Evolutionary conservation across 2,329 filamentous ascomycete genomes (phyloP), one percentile per base, ranked within the genome.

Genomic region (Monilinia polystroma): DNA sequence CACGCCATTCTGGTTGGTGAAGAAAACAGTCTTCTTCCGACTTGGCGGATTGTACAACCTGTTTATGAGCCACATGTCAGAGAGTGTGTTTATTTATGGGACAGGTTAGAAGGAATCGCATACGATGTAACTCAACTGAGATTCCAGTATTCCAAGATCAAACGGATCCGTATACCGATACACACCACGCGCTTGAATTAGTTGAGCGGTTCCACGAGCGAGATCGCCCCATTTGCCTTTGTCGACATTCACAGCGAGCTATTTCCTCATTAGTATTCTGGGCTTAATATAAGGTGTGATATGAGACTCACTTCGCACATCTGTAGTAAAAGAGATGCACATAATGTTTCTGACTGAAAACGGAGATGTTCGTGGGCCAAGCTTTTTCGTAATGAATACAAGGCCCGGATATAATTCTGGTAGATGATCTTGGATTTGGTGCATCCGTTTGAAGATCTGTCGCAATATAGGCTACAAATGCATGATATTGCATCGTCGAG

Each of bases 261-360:
- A 5, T 38, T 51, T 10, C 10, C n/a, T 10, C 7, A 6, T 66
- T 41, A 60, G 23, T 51, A 0, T 56, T 8, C 10, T 2, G 32
- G 14, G 18, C 10, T 5, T 14, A 23, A 41, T 12, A 20, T 41
- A 51, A 1, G 3, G 2, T 29, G 29, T 20, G 11, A 16, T 23
- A 51, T 6, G 2, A 41, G 26, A 45, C 68, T 63, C n/a, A 70
- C 68, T 43, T 70, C 69, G 29, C 66, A 70, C 18, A 70, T 54
- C 32, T 72, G 69, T 20, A 71, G 43, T 16, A 70, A 49, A 38
- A 72, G 65, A 16, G 70, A 70, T 23, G 69, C 68, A 54, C 70
- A 71, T 45, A 70, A 47, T 3, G 68, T 69, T 53, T 70, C 68
- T 16, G 69, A 49, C 32, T 63, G 57, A 49, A 68, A 56, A 4